Base-by-base conservation (phyloP, 257 asterid genomes). In the Nicotiana knightiana region DNA sequence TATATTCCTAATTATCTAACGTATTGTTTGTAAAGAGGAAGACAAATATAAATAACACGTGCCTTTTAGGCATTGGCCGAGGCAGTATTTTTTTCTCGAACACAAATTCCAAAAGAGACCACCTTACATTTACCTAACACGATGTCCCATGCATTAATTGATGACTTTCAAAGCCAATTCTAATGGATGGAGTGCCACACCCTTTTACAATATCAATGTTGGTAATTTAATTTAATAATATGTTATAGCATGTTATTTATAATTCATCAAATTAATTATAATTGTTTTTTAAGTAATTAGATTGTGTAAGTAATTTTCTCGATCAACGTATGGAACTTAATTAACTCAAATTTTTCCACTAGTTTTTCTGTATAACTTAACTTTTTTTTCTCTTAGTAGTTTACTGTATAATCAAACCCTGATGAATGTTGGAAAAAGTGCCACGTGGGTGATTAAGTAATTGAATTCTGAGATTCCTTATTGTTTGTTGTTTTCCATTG, bases 401-500 rank as follows among this genome's bases (percentile, higher is more conserved):
- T 39, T 39, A 39, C 0, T 39, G 33, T 24, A 26, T 11, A 26
- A 21, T 73, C 79, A 51, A 48, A 48, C 1, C 9, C 3, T 26
- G 16, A 48, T 51, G 63, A 51, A 66, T 28, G 81, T 55, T 21
- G 75, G 81, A 85, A 63, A 58, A 67, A 58, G 65, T 30, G 84
- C 82, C 83, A 30, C 86, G 76, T 81, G 54, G 77, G 17, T 73
- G 82, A 33, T 53, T 24, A 77, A 43, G 63, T 32, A 37, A 67
- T 35, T 53, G 46, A 75, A 75, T 75, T 32, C 16, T 37, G 24
- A 54, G 53, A 63, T 80, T 81, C 75, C 54, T 61, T 53, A 33
- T 11, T 48, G 71, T 28, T 62, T 54, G 43, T 63, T 67, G 12
- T 6, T 48, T 67, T 62, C 46, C 62, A 6, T 51, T 32, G 79